These are phyloP conservation scores for Trametes punicea DNA, from an alignment of 768 basidiomycete species.

Conservation along the genomic window DNA sequence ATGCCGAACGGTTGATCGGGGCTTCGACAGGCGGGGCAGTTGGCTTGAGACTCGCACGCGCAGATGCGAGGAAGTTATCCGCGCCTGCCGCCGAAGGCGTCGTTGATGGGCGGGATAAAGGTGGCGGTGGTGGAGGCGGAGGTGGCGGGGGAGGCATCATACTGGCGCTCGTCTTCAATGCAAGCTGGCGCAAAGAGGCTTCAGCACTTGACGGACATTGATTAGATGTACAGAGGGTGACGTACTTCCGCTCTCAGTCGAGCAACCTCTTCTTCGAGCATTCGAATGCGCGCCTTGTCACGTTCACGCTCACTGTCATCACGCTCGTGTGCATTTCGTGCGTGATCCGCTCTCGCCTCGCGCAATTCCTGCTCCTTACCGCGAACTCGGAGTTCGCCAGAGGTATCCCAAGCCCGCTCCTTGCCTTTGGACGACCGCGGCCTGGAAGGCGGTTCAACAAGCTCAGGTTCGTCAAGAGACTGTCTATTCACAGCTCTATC, in stretches of 20 bases:
- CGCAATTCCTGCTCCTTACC: slow-evolving; percentile 64
- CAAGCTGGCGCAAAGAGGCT: neutral
- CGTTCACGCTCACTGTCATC: slow-evolving; percentile 44
- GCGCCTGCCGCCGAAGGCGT: slow-evolving; percentile 22
- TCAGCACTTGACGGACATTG: neutral
- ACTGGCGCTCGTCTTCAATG: neutral
- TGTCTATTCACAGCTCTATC: neutral
- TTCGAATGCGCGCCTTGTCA: slow-evolving; percentile 62
- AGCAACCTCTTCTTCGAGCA: slow-evolving; percentile 64
- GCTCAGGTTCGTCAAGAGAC: slow-evolving; percentile 17
- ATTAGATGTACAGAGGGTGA: neutral
- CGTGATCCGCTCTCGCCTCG: slow-evolving; percentile 51
- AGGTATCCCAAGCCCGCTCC: slow-evolving; percentile 35
- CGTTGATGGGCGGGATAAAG: slow-evolving; percentile 11
- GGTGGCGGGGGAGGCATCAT: slow-evolving; percentile 42
- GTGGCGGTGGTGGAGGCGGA: slow-evolving; percentile 37
- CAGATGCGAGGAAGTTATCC: slow-evolving; percentile 47
- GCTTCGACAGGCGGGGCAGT: slow-evolving; percentile 57
- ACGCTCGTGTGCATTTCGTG: slow-evolving; percentile 36
- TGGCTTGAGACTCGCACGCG: slow-evolving; percentile 65
- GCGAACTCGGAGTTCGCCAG: slow-evolving; percentile 45
- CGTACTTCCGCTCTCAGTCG: slow-evolving; percentile 51
- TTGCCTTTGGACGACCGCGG: slow-evolving; percentile 29
- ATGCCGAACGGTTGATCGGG: slow-evolving; percentile 51
- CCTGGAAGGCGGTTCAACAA: neutral